Percentiles rank a stretch among this genome's conserved stretches.
These are phyloP conservation scores for Nannizziopsis barbatae DNA, from an alignment of 2,329 filamentous ascomycete species.

Conservation along the genomic window DNA sequence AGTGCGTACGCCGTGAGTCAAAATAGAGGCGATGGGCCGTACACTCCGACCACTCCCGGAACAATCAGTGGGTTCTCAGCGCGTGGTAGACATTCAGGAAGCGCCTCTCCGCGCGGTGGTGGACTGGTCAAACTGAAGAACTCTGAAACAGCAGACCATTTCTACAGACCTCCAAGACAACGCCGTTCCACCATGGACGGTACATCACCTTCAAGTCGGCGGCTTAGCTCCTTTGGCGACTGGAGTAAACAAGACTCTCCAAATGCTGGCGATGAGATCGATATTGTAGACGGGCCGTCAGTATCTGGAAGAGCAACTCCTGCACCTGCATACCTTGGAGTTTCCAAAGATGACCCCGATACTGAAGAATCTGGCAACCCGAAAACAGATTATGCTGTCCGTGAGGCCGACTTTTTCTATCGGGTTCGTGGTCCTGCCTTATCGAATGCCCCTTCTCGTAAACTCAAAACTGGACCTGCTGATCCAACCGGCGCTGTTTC, in stretches of 20 bases:
- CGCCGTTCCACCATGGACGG: slow-evolving; percentile 53
- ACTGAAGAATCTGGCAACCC: slow-evolving; percentile 40
- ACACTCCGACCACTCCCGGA: slow-evolving; percentile 61
- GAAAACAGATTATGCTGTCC: slow-evolving; percentile 75
- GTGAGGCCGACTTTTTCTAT: slow-evolving; percentile 96
- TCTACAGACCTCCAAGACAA: slow-evolving; percentile 73
- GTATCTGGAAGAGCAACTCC: slow-evolving; percentile 39
- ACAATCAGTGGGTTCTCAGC: slow-evolving; percentile 60
- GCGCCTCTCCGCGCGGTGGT: slow-evolving; percentile 30
- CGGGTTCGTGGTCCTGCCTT: slow-evolving; percentile 79
- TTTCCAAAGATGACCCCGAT: slow-evolving; percentile 45
- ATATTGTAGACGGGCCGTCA: slow-evolving; percentile 30
- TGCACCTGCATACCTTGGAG: slow-evolving; percentile 44
- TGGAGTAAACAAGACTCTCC: slow-evolving; percentile 33
- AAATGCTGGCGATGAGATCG: slow-evolving; percentile 27
- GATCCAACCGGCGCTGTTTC: slow-evolving; percentile 88
- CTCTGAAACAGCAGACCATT: slow-evolving; percentile 57
- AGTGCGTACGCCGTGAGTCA: slow-evolving; percentile 39
- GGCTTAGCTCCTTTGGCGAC: slow-evolving; percentile 39
- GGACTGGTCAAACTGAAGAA: slow-evolving; percentile 38
- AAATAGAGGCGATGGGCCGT: slow-evolving; percentile 45
- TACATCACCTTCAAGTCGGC: slow-evolving; percentile 32
- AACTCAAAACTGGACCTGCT: slow-evolving; percentile 82
- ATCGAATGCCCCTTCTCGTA: slow-evolving; percentile 68
- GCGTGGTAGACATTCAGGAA: slow-evolving; percentile 41